A percentile compares a stretch with the other conserved stretches of the same genome.
Conservation (phyloP, 306 rosid species). For the Cicer pinnatifidum region DNA sequence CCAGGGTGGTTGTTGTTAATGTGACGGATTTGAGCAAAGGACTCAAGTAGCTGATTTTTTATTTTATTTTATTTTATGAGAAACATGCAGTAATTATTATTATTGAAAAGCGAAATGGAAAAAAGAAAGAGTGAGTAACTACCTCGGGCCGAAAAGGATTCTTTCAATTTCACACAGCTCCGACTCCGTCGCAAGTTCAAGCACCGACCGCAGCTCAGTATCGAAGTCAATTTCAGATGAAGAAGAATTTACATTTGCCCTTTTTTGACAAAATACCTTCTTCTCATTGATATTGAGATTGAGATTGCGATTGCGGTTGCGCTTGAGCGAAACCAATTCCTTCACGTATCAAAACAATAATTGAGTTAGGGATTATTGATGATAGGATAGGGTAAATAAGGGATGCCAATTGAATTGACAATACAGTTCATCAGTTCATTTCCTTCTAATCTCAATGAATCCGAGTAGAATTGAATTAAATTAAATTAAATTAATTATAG, state of each 20-base stretch:
- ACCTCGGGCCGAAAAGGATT: constrained; percentile 93
- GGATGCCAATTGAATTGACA: background rate
- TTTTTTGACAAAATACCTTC: constrained; percentile 28
- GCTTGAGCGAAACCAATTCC: constrained; percentile 20
- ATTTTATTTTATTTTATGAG: background rate
- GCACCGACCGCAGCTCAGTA: constrained; percentile 74
- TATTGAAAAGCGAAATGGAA: background rate
- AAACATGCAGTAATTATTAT: background rate
- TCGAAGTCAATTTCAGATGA: constrained; percentile 46
- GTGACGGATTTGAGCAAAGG: constrained; percentile 86
- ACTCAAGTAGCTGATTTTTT: constrained; percentile 75
- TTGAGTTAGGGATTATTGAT: too few relatives aligned
- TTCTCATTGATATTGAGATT: background rate
- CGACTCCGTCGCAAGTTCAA: constrained; percentile 82
- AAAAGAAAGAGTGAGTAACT: background rate
- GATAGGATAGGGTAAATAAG: background rate
- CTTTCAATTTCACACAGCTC: constrained; percentile 77
- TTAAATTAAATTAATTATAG: background rate
- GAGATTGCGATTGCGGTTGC: background rate
- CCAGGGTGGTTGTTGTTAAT: constrained; percentile 45
- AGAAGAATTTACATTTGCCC: constrained; percentile 5
- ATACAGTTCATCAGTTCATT: too few relatives aligned
- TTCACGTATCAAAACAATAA: too few relatives aligned
- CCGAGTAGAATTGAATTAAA: too few relatives aligned
- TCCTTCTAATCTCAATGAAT: too few relatives aligned